Percentiles rank a stretch among this genome's conserved stretches.
phyloP scores from a whole-genome alignment of 805 yeast genomes.

The Ogataea trehalophila region DNA sequence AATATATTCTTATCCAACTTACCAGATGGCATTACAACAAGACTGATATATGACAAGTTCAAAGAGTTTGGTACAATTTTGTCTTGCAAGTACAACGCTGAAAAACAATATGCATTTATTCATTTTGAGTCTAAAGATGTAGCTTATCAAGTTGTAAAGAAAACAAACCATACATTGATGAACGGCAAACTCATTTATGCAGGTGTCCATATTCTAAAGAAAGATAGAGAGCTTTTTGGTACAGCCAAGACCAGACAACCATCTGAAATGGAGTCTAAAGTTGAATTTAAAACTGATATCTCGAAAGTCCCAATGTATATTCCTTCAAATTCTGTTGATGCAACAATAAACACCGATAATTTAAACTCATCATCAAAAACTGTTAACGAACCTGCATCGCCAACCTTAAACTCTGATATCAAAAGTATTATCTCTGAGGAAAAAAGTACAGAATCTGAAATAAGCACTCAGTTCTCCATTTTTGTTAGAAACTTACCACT shows the following conservation, averaged over 20 bases:
- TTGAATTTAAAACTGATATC: constrained; percentile 2
- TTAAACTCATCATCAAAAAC: background rate
- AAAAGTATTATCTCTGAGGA: too few relatives aligned
- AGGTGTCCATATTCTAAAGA: constrained; percentile 26
- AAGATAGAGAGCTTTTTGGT: constrained; percentile 24
- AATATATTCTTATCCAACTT: constrained; percentile 47
- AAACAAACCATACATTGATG: constrained; percentile 19
- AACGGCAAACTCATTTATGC: constrained; percentile 23
- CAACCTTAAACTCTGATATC: too few relatives aligned
- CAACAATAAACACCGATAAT: too few relatives aligned
- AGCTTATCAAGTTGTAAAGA: constrained; percentile 33
- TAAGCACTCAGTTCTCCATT: constrained; percentile 25
- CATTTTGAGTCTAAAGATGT: constrained; percentile 35
- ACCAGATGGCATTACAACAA: constrained; percentile 31
- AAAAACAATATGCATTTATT: constrained; percentile 32
- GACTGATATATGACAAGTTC: constrained; percentile 26
- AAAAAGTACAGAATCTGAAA: constrained; percentile 1
- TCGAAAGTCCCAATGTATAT: constrained; percentile 11
- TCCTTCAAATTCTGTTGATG: constrained; percentile 1
- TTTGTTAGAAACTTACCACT: constrained; percentile 30
- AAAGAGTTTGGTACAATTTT: constrained; percentile 24
- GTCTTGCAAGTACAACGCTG: constrained; percentile 27
- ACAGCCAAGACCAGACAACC: constrained; percentile 1
- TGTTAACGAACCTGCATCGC: too few relatives aligned
- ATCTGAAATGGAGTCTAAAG: background rate